Evolutionary conservation across 805 yeast genomes (phyloP), one percentile per base, ranked within the genome.

Genomic region (Saccharomyces kudriavzevii): DNA sequence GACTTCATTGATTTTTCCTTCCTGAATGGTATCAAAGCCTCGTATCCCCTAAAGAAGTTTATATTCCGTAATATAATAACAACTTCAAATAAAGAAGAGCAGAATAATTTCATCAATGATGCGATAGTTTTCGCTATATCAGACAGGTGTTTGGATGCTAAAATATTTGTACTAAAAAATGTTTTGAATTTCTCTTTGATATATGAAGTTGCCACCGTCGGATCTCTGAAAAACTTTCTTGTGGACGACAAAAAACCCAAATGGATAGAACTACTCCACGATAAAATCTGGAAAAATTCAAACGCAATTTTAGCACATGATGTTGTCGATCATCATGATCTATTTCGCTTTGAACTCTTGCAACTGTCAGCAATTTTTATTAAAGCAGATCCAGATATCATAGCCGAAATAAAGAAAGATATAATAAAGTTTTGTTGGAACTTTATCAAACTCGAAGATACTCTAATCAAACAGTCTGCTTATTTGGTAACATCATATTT

Each of bases 361-460:
- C 96, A 91, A 59, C 69, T 90, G 65, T 86, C 98, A 0, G 83
- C 96, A 0, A 70, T 86, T 47, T 71, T 94, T 47, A 80, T 90
- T 26, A 83, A 84, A 63, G 80, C 82, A 70, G 83, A 87, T 1
- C 83, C 96, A 0, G 68, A 72, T 0, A 69, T 76, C 10, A 76
- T 89, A 26, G 72, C 78, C 6, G 85, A 81, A 14, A 77, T 80
- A 59, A 77, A 87, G 46, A 92, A 89, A 64, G 96, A 90, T 60
- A 82, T 94, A 46, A 89, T 94, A 68, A 89, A 89, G 67, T 94
- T 90, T 71, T 87, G 90, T 60, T 94, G 99, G 99, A 87, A 88
- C 60, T 87, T 84, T 62, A 85, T 94, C 64, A 89, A 89, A 60
- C 73, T 91, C 30, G 97, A 91, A 57, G 99, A 94, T 65, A 79